A percentile compares a stretch with the other conserved stretches of the same genome.
These are phyloP conservation scores for Diophrys sp. DNA, from an alignment of 73 alveolate genomes.

Conservation along the genomic window DNA sequence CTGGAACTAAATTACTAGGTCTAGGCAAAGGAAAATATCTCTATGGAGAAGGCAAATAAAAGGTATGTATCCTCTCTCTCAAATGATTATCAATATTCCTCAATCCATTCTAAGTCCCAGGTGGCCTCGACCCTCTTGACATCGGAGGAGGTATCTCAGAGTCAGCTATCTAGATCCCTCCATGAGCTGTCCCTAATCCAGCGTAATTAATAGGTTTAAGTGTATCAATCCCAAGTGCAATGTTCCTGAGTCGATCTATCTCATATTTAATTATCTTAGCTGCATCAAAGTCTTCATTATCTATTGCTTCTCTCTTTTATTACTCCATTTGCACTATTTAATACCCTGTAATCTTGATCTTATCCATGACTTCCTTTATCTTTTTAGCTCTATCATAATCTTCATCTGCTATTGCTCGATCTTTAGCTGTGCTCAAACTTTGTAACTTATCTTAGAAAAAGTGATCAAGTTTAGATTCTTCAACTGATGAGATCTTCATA, in stretches of 20 bases:
- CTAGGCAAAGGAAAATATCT: too few species aligned
- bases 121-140: neutral
- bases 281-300: conserved; percentile 84
- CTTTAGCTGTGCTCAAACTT: conserved; percentile 61
- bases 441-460: conserved; percentile 63
- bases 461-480: conserved; percentile 72
- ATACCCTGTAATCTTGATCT: conserved; percentile 78
- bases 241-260: conserved; percentile 69
- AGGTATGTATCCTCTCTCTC: too few species aligned
- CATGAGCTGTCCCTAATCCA: neutral
- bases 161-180: neutral
- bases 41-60: too few species aligned
- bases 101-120: neutral
- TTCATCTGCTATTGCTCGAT: conserved; percentile 69
- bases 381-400: conserved; percentile 76
- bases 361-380: conserved; percentile 87
- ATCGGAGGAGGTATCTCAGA: neutral
- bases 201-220: conserved; percentile 5
- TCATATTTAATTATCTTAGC: conserved; percentile 75
- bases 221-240: conserved; percentile 42
- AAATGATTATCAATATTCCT: conserved; percentile 1
- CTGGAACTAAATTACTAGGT: too few species aligned
- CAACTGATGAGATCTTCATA: conserved; percentile 42
- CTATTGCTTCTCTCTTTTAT: conserved; percentile 72
- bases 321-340: conserved; percentile 74